phyloP scores from a whole-genome alignment of 805 yeast genomes.

The Saccharomyces mikatae region DNA sequence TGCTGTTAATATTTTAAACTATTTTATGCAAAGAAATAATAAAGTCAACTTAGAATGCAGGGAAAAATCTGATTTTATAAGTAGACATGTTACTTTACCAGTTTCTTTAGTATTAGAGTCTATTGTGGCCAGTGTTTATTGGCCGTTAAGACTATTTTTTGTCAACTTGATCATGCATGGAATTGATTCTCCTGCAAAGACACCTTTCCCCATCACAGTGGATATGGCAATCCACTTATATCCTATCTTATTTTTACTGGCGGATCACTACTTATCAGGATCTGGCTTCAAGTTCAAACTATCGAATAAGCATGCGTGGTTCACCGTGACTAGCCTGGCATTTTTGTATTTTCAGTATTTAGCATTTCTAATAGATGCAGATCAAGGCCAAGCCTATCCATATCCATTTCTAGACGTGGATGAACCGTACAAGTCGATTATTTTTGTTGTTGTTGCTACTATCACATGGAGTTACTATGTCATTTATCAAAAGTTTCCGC shows the following conservation, averaged over 20 bases:
- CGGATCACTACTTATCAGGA: constrained; percentile 44
- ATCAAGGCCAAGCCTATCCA: constrained; percentile 47
- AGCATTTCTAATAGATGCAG: constrained; percentile 39
- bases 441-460: constrained; percentile 41
- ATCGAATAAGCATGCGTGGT: constrained; percentile 34
- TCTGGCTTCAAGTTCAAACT: constrained; percentile 37
- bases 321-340: constrained; percentile 35
- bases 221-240: constrained; percentile 55
- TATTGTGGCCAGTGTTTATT: constrained; percentile 56
- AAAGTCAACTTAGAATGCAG: neutral
- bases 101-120: constrained; percentile 50
- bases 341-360: constrained; percentile 47
- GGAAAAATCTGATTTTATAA: constrained; percentile 23
- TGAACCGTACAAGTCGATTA: constrained; percentile 36
- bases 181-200: constrained; percentile 13
- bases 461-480: constrained; percentile 31
- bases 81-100: constrained; percentile 34
- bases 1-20: constrained; percentile 34
- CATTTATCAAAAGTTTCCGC: constrained; percentile 27
- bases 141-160: constrained; percentile 56
- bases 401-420: constrained; percentile 58
- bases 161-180: constrained; percentile 39
- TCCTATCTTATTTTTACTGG: constrained; percentile 45
- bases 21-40: constrained; percentile 12
- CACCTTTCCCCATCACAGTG: constrained; percentile 38